A percentile compares a stretch with the other conserved stretches of the same genome.
These are phyloP conservation scores for Geum urbanum DNA, from an alignment of 306 rosid genomes.

Conservation along the genomic window DNA sequence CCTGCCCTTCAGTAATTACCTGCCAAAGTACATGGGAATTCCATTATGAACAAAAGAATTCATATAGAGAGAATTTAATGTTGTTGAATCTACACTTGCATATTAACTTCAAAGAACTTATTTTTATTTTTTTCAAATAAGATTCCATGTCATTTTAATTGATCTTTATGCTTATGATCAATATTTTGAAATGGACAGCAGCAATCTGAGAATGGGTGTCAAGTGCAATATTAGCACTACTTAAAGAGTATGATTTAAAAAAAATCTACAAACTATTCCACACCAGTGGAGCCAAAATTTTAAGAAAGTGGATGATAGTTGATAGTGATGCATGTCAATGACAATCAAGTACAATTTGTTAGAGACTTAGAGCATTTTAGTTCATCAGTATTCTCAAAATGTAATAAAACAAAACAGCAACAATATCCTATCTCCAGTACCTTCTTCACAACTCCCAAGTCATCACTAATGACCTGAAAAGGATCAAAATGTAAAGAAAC, in stretches of 20 bases:
- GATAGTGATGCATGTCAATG: neutral
- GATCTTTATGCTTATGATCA: neutral
- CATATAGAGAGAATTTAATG: neutral
- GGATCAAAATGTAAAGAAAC: slow-evolving; percentile 26
- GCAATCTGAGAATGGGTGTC: neutral
- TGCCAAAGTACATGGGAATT: slow-evolving; percentile 30
- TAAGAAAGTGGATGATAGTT: neutral
- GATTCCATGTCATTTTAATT: neutral
- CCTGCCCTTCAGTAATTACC: slow-evolving; percentile 80
- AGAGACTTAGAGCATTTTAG: neutral
- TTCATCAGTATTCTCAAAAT: slow-evolving; percentile 19
- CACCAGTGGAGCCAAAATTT: slow-evolving; percentile 1
- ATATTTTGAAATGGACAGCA: neutral
- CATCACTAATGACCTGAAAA: slow-evolving; percentile 83
- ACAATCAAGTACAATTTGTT: neutral
- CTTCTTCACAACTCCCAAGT: slow-evolving; percentile 84
- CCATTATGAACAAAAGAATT: slow-evolving; percentile 5
- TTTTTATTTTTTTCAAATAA: neutral
- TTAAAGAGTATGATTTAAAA: neutral
- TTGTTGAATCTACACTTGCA: neutral
- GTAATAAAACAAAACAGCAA: neutral
- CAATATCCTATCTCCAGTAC: slow-evolving; percentile 35
- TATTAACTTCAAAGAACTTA: neutral
- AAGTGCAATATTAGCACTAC: neutral
- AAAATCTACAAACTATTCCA: neutral